A percentile compares a stretch with the other conserved stretches of the same genome.
These are phyloP conservation scores for Fusarium sp. DNA, from an alignment of 2,329 filamentous ascomycete genomes.

Conservation along the genomic window DNA sequence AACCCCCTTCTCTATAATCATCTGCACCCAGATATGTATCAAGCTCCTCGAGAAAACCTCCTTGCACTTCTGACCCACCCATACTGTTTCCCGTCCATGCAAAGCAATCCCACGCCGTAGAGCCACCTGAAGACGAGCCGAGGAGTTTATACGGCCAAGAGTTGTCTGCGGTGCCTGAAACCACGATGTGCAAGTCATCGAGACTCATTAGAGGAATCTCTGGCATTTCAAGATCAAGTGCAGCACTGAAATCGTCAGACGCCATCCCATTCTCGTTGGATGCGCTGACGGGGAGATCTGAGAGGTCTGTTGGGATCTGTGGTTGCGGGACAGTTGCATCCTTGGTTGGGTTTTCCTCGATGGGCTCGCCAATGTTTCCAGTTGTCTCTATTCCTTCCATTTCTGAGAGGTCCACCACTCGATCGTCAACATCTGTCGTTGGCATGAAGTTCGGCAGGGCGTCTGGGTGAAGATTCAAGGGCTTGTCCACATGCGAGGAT, in stretches of 20 bases:
- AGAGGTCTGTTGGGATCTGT: neutral
- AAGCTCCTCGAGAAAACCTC: neutral
- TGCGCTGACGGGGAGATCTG: neutral
- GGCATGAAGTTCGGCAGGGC: neutral
- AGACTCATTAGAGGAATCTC: neutral
- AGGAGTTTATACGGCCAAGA: neutral
- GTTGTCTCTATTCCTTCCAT: neutral
- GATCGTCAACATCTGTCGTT: neutral
- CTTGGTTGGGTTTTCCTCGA: neutral
- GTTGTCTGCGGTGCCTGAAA: neutral
- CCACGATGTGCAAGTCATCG: neutral
- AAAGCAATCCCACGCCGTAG: neutral
- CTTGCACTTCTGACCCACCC: neutral
- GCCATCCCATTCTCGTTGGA: neutral
- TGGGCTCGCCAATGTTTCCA: neutral
- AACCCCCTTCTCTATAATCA: neutral
- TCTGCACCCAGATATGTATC: neutral
- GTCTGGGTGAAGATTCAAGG: neutral
- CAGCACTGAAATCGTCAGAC: neutral
- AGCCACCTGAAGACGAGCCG: neutral
- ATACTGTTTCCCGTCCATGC: neutral
- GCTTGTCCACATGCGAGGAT: rapidly evolving
- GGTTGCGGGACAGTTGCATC: neutral
- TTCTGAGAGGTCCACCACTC: neutral
- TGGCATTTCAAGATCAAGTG: neutral